A percentile compares a stretch with the other conserved stretches of the same genome.
phyloP scores from a whole-genome alignment of 2,329 filamentous ascomycete genomes.

The Nigrograna mackinnonii region DNA sequence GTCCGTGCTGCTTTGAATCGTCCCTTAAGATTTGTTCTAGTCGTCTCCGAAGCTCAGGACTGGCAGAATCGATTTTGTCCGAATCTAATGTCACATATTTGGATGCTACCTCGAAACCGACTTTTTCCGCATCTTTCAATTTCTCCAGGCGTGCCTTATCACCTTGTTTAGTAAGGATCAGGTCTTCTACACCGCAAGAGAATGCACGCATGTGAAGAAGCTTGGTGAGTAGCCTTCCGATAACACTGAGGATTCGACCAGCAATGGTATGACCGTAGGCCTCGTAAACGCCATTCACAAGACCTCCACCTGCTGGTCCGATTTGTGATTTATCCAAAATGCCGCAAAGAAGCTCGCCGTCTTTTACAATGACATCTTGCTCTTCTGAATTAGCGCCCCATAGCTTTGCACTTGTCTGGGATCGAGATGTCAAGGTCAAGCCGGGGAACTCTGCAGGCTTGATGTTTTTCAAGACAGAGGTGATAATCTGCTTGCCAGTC shows the following conservation, averaged over 20 bases:
- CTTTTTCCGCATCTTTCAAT: constrained; percentile 66
- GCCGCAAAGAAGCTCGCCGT: constrained; percentile 85
- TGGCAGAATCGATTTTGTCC: constrained; percentile 62
- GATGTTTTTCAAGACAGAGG: constrained; percentile 91
- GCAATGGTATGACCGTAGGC: constrained; percentile 86
- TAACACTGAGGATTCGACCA: constrained; percentile 83
- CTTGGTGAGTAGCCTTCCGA: constrained; percentile 87
- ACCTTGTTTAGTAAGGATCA: constrained; percentile 80
- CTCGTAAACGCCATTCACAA: constrained; percentile 92
- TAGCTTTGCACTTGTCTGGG: constrained; percentile 74
- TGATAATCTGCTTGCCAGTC: constrained; percentile 97
- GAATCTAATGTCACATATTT: constrained; percentile 85
- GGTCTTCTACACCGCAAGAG: constrained; percentile 95
- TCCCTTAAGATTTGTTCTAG: constrained; percentile 90
- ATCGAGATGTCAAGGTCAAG: constrained; percentile 78
- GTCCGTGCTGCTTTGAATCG: constrained; percentile 83
- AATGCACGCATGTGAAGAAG: constrained; percentile 93
- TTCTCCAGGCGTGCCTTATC: constrained; percentile 72
- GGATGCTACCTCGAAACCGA: constrained; percentile 79
- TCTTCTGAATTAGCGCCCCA: constrained; percentile 82
- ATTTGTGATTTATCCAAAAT: constrained; percentile 97
- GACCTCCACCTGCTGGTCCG: constrained; percentile 80
- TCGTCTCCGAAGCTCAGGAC: constrained; percentile 73
- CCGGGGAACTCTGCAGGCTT: constrained; percentile 75
- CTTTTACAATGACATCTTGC: constrained; percentile 76